Evolutionary conservation across 2,329 filamentous ascomycete genomes (phyloP).

Genomic region (Arthrobotrys musiformis): DNA sequence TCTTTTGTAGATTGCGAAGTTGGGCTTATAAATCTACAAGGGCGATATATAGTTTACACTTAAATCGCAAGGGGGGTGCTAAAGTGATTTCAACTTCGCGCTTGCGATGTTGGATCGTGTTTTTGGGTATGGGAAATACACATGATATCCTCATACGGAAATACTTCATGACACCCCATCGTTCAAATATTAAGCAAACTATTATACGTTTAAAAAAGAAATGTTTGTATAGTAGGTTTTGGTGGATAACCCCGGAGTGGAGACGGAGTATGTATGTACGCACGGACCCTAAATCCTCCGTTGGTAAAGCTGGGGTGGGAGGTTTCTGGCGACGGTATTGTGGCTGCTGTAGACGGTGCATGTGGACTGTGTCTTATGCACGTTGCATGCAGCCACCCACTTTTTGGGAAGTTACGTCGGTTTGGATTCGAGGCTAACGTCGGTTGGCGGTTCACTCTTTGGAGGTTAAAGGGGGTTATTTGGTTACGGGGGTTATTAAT

Average conservation of each 20-base stretch:
- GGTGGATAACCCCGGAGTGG: slow-evolving; percentile 18
- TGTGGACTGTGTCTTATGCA: slow-evolving; percentile 43
- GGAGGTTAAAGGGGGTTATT: too few species aligned
- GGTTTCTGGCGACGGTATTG: too few species aligned
- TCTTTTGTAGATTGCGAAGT: too few species aligned
- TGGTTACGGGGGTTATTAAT: too few species aligned
- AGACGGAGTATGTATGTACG: neutral
- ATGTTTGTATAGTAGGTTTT: too few species aligned
- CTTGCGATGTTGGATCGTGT: neutral
- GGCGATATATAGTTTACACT: neutral
- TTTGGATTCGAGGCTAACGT: too few species aligned
- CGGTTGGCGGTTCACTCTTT: slow-evolving; percentile 34
- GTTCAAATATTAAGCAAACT: neutral
- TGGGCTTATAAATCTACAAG: too few species aligned
- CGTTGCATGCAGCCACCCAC: slow-evolving; percentile 39
- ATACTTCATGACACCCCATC: slow-evolving; percentile 55
- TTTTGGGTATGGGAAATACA: slow-evolving; percentile 27
- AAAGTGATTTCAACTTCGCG: slow-evolving; percentile 2
- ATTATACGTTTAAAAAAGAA: neutral
- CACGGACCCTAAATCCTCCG: slow-evolving; percentile 53
- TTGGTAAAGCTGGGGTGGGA: slow-evolving; percentile 2
- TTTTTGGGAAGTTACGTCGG: neutral
- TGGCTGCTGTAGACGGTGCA: slow-evolving; percentile 41
- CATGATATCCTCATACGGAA: slow-evolving; percentile 56
- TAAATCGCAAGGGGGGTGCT: neutral